phyloP scores from a whole-genome alignment of 768 basidiomycete species.

The Termitomyces sp. region DNA sequence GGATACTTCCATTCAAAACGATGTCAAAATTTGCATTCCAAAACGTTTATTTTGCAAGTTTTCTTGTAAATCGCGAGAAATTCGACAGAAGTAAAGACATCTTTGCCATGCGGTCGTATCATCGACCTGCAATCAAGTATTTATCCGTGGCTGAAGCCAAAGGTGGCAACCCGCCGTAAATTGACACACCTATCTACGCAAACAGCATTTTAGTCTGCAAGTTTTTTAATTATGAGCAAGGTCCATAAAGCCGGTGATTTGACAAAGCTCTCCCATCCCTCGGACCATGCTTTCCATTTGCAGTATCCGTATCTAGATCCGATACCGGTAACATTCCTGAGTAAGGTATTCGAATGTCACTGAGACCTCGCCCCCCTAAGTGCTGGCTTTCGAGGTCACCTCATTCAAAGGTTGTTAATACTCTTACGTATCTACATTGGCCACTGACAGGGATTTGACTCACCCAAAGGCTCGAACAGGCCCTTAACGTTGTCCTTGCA shows the following conservation, averaged over 20 bases:
- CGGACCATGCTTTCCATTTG: not conserved
- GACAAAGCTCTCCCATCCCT: not conserved
- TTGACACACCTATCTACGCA: not conserved
- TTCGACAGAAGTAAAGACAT: not conserved
- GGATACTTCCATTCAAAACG: conserved; percentile 4
- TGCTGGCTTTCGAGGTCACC: not conserved
- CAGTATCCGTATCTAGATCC: not conserved
- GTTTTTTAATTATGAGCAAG: not conserved
- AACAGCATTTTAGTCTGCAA: not conserved
- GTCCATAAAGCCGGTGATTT: not conserved
- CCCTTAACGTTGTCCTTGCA: not conserved
- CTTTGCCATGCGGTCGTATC: not conserved
- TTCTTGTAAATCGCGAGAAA: not conserved
- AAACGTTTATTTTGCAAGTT: not conserved
- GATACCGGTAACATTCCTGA: not conserved
- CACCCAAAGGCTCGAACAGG: not conserved
- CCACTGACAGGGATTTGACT: not conserved
- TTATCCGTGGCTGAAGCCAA: not conserved
- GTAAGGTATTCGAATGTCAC: not conserved
- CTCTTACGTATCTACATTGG: not conserved
- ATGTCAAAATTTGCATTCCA: not conserved
- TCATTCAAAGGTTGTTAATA: not conserved
- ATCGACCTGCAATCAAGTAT: too few relatives aligned
- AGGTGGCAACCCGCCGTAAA: not conserved
- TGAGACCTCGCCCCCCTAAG: too few relatives aligned